These are phyloP conservation scores for Lagenidium sp. DNA, from an alignment of 352 stramenopile genomes.

Conservation along the genomic window DNA sequence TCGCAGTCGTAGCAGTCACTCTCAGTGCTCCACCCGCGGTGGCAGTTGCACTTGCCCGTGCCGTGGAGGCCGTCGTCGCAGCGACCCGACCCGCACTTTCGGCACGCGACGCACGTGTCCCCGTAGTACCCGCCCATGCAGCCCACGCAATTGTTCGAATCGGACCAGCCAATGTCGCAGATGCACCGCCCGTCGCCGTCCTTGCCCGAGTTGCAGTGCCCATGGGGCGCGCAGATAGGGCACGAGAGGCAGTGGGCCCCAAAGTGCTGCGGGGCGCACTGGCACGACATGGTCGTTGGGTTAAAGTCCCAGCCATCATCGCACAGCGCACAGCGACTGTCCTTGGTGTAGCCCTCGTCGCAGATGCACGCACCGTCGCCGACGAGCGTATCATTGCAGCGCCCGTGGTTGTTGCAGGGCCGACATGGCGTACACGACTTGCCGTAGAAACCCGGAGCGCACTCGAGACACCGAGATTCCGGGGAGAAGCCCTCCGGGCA, in stretches of 20 bases:
- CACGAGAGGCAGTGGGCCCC: constrained; percentile 69
- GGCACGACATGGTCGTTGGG: constrained; percentile 77
- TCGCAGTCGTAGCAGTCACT: constrained; percentile 83
- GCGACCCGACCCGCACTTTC: constrained; percentile 66
- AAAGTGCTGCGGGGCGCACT: constrained; percentile 80
- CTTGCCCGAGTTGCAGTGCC: constrained; percentile 73
- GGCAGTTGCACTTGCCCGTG: constrained; percentile 74
- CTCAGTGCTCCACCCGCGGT: constrained; percentile 57
- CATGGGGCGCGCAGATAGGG: constrained; percentile 77
- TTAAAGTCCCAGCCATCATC: constrained; percentile 86
- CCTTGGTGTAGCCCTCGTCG: constrained; percentile 73
- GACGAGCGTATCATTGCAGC: constrained; percentile 57
- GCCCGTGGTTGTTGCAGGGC: constrained; percentile 77
- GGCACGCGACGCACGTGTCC: constrained; percentile 56
- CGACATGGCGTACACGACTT: constrained; percentile 66
- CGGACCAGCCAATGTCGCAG: constrained; percentile 76
- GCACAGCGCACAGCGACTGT: constrained; percentile 68
- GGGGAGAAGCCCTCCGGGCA: constrained; percentile 72
- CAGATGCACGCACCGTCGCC: constrained; percentile 77
- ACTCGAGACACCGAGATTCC: constrained; percentile 69
- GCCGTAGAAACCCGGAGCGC: constrained; percentile 59
- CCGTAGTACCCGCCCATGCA: constrained; percentile 82
- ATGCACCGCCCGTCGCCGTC: constrained; percentile 80
- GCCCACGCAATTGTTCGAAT: constrained; percentile 84
- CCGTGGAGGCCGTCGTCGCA: constrained; percentile 77